Evolutionary conservation across 2,329 filamentous ascomycete species (phyloP).

Genomic region (Neopestalotiopsis clavispora): DNA sequence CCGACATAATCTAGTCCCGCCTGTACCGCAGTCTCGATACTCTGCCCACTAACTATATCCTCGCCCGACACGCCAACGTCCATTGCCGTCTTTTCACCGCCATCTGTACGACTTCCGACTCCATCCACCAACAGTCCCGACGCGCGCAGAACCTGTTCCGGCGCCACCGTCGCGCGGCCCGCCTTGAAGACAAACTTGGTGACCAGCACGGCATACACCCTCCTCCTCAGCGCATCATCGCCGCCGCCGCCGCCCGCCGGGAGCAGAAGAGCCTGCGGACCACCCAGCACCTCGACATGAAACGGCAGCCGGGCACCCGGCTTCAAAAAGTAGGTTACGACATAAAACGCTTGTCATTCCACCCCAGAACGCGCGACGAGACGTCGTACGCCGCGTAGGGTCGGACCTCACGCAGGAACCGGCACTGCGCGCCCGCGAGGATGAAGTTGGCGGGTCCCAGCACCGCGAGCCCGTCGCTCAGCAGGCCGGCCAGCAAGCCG

Average conservation of each 20-base stretch:
- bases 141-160: conserved; percentile 8
- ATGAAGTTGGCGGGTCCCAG: conserved; percentile 11
- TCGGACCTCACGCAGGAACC: conserved; percentile 12
- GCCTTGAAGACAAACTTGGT: conserved; percentile 16
- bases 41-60: not conserved
- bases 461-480: conserved; percentile 1
- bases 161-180: conserved; percentile 4
- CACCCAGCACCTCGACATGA: conserved; percentile 1
- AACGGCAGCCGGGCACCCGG: not conserved
- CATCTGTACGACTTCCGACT: not conserved
- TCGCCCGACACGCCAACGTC: not conserved
- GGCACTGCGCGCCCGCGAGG: conserved; percentile 12
- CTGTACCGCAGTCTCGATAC: not conserved
- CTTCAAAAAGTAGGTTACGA: conserved; percentile 11
- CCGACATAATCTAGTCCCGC: conserved; percentile 9
- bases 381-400: conserved; percentile 15
- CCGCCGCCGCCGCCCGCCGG: too few species aligned
- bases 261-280: not conserved
- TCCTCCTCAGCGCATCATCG: conserved; percentile 11
- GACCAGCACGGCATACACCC: conserved; percentile 4
- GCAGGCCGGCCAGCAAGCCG: not conserved
- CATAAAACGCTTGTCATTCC: conserved; percentile 7
- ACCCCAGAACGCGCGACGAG: conserved; percentile 14
- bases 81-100: not conserved
- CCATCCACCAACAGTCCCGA: not conserved